These are phyloP conservation scores for Solanum sejunctum DNA, from an alignment of 257 asterid species.

Conservation along the genomic window DNA sequence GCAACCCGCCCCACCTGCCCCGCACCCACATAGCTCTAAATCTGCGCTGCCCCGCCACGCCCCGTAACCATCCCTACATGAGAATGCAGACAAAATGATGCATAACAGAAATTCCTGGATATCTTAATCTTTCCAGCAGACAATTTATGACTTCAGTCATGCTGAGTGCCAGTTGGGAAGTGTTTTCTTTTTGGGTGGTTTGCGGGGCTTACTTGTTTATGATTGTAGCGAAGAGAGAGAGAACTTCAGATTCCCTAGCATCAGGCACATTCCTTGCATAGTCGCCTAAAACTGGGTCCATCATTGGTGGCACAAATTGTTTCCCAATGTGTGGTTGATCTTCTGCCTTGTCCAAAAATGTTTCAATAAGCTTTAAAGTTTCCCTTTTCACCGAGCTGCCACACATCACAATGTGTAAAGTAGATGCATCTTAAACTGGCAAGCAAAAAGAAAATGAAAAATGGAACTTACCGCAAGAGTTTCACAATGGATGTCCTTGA, in stretches of 20 bases:
- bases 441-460: not conserved
- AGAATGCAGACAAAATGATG: not conserved
- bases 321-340: slow-evolving; percentile 83
- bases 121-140: not conserved
- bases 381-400: slow-evolving; percentile 97
- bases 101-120: not conserved
- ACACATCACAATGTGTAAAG: not conserved
- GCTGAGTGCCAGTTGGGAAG: not conserved
- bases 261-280: slow-evolving; percentile 94
- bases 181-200: too few relatives aligned
- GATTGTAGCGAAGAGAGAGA: slow-evolving; percentile 92
- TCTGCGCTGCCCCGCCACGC: too few relatives aligned
- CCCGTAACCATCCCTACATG: too few relatives aligned
- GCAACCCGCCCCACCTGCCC: too few relatives aligned
- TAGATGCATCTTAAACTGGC: not conserved
- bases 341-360: slow-evolving; percentile 94
- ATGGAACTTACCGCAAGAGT: slow-evolving; percentile 64
- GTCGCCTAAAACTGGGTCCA: slow-evolving; percentile 96
- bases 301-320: slow-evolving; percentile 96
- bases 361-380: slow-evolving; percentile 87
- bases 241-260: slow-evolving; percentile 99
- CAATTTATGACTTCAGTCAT: not conserved
- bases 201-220: slow-evolving; percentile 63
- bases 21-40: too few relatives aligned
- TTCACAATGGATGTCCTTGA: slow-evolving; percentile 78